Base-by-base conservation (phyloP, 75 land plant species). In the Sequoiadendron giganteum region DNA sequence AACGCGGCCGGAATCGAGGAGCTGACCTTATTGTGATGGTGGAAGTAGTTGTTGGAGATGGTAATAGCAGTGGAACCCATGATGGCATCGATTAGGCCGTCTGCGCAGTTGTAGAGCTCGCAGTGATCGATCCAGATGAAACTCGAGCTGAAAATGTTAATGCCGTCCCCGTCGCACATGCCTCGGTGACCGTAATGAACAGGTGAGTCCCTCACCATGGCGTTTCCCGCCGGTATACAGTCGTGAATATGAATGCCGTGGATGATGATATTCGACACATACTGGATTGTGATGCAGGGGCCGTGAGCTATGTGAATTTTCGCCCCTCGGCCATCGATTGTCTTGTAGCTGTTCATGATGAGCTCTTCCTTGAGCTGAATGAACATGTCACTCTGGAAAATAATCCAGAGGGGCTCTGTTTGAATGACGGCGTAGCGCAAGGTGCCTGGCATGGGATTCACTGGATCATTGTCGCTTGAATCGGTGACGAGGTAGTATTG, bases 391-490 rank as follows among this genome's bases (percentile, higher is more conserved):
- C 90, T 83, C 79, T 87, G 56, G 78, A 92, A 92, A 32, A 94
- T 85, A 83, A 95, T 95, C 96, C 96, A 95, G 25, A 95, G 86
- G 8, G 96, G 96, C 84, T 95, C 95, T n/a, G 83, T 89, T 55
- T 93, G 96, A 85, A 95, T 93, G 1, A 90, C 96, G 28, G 90
- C 97, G 88, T 95, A 76, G 34, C 96, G 89, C 34, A 95, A 89
- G 14, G 95, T 95, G 21, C 96, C 96, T 0, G 95, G 95, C n/a
- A 85, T 87, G 0, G 96, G 96, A 82, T 89, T 91, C 28, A 94
- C 93, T 0, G 88, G 76, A 70, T 95, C 96, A 47, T 93, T 88
- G 91, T 95, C 96, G 49, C 92, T 49, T 28, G 88, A 49, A 83
- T 92, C 93, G 14, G 92, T 90, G 42, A 92, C 93, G 19, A 91